Evolutionary conservation across 2,329 filamentous ascomycete genomes (phyloP), one percentile per base, ranked within the genome.

Genomic region (Chaetomium sp.): DNA sequence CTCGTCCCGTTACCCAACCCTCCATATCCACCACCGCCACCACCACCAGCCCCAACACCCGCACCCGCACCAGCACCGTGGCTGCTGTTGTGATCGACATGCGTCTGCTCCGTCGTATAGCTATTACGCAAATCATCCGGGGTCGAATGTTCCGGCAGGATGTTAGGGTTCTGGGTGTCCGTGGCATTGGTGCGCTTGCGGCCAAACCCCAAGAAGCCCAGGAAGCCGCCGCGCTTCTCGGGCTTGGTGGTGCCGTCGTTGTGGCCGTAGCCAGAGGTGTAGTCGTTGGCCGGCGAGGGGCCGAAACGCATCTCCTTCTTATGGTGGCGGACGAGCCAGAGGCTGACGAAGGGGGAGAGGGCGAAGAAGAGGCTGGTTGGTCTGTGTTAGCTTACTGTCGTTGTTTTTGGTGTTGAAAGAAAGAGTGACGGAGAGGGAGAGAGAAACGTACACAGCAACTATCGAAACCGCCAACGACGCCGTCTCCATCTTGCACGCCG

Each of bases 391-490:
- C 6, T 7, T 27, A 14, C 40, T 6, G 14, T 6, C 32, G 5
- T 35, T 6, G 19, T 27, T 3, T 7, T 14, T n/a, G 19, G 10
- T 5, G 2, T 4, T 11, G 7, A 10, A 1, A n/a, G 5, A 19
- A 12, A 6, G 7, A 12, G 19, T 10, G 14, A n/a, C 8, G 45
- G 33, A 10, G 12, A 14, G 27, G 8, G 34, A 35, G 11, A 19
- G 14, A 19, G 8, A 1, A 14, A 62, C 76, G 73, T 76, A 91
- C 84, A 88, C 84, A 66, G 80, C 87, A 55, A 91, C 81, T 58
- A 96, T 87, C 35, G 91, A 76, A 12, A 94, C 84, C 3, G 88
- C 87, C 61, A 96, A 85, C 58, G 78, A 81, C 45, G 86, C 90
- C 49, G 85, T 89, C 72, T 95, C 83, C 62, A 96, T 75, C 57